phyloP scores from a whole-genome alignment of 2,329 filamentous ascomycete species.

The Fusarium piperis region DNA sequence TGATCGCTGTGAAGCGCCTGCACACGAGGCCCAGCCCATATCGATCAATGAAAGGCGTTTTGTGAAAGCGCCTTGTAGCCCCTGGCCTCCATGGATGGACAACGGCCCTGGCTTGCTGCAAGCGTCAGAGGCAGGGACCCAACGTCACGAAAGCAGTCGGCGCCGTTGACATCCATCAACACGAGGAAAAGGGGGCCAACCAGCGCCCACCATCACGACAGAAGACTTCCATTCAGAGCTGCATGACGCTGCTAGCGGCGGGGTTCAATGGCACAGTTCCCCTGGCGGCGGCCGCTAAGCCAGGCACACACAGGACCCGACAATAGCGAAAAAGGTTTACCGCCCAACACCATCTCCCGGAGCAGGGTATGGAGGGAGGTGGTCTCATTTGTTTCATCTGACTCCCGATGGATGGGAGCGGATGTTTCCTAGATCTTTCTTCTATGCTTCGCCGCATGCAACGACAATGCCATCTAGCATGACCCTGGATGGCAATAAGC shows the following conservation, averaged over 20 bases:
- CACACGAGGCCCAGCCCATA: background rate
- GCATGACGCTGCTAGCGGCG: constrained; percentile 19
- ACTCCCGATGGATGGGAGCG: constrained; percentile 7
- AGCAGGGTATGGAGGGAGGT: background rate
- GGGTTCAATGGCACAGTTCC: constrained; percentile 11
- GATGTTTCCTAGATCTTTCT: constrained; percentile 16
- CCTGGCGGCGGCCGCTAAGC: constrained; percentile 22
- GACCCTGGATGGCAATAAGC: background rate
- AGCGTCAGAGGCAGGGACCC: background rate
- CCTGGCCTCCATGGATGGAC: background rate
- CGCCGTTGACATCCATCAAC: constrained; percentile 19
- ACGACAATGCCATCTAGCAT: background rate
- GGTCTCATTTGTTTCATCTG: constrained; percentile 33
- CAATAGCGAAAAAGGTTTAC: constrained; percentile 6
- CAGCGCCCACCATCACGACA: constrained; percentile 1
- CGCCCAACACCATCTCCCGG: constrained; percentile 18
- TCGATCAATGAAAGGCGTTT: background rate
- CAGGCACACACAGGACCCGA: background rate
- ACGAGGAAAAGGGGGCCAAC: constrained; percentile 34
- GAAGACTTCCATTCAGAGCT: constrained; percentile 24
- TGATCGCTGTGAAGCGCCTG: background rate
- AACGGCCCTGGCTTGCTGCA: constrained; percentile 2
- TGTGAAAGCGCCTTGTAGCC: background rate
- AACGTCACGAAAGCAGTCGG: constrained; percentile 27
- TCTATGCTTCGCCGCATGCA: background rate